Evolutionary conservation across 352 stramenopile species (phyloP), one percentile per base, ranked within the genome.

Genomic region (Globisporangium cederbergense): DNA sequence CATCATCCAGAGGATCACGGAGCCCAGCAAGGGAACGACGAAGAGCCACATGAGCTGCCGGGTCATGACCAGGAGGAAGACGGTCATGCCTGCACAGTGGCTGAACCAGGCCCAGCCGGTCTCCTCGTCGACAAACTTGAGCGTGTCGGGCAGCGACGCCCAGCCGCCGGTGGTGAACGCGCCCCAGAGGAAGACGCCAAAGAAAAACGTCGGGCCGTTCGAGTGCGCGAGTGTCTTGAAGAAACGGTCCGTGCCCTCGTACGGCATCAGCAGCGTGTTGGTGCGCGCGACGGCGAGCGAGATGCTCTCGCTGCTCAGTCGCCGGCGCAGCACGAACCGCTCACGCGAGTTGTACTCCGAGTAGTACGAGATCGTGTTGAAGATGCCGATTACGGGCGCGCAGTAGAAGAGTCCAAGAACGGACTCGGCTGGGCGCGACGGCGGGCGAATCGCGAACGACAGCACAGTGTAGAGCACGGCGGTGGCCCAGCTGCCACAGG

Each of bases 61-160:
- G 7, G 86, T 94, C 74, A 87, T 87, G 5, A 92, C 73, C 13
- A 94, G 58, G 46, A 94, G 64, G 64, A 94, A 94, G 20, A 91
- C 77, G 0, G 86, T 91, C 47, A 92, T 71, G 32, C 86, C 86
- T 2, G 86, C 86, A 57, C 80, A 90, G 52, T 94, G 86, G 51
- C 86, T 94, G 64, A 94, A 94, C 86, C 86, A 94, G 18, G 83
- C 86, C 86, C 86, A 94, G 16, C 86, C 86, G 9, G 86, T 94
- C 18, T 84, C 81, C 73, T 92, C 77, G 60, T 94, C 86, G 18
- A 94, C 86, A 66, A 94, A 92, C 56, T 94, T 94, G 54, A 94
- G 66, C 58, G 73, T 77, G 4, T 91, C 81, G 9, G 86, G 86
- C 30, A 94, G 72, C n/a, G 86, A 94, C 5, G 82, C 77, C 82